Evolutionary conservation across 2,329 filamentous ascomycete species (phyloP), one percentile per base, ranked within the genome.

Genomic region (Calonectria leucothoes): DNA sequence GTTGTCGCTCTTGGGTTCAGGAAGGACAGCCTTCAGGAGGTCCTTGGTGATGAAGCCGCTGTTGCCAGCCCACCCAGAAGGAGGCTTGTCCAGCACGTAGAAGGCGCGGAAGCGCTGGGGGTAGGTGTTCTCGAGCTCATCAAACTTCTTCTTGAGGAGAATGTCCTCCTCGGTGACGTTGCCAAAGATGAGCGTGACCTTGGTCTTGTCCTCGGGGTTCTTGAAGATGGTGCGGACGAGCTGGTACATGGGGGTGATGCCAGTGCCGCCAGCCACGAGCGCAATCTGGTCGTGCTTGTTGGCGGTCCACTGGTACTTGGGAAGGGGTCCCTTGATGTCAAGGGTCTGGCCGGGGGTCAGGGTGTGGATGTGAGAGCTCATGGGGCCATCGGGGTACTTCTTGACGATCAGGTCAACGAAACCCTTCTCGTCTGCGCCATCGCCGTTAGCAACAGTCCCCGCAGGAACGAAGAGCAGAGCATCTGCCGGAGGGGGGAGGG

Each of bases 211-310:
- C 52, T 94, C 91, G 74, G 96, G 95, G 91, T 98, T 98, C 86
- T 93, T 95, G 92, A 98, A 98, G 87, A 99, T 98, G 82, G 93
- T 91, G 75, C 95, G 95, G 77, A 92, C 89, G 57, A 99, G 92
- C 89, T 99, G 97, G 90, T 94, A 98, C 96, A 98, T 98, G 79
- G 97, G 97, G 14, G 97, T 97, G 85, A 99, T 98, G 74, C 97
- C 97, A 10, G 97, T 98, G 77, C 97, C 97, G 81, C 97, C 97
- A n/a, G 96, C 95, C 76, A 99, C 91, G 77, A 96, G 89, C 48
- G 91, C 93, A 80, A 97, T 92, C 88, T 98, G 95, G 74, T 94
- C 88, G 88, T 98, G 96, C 91, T 98, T 98, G 91, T 98, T 98
- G 79, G 93, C 82, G 67, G 91, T 83, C 96, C 96, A 98, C 37